Conservation (phyloP, 2,329 filamentous ascomycete species). For the Hymenoscyphus infarciens region DNA sequence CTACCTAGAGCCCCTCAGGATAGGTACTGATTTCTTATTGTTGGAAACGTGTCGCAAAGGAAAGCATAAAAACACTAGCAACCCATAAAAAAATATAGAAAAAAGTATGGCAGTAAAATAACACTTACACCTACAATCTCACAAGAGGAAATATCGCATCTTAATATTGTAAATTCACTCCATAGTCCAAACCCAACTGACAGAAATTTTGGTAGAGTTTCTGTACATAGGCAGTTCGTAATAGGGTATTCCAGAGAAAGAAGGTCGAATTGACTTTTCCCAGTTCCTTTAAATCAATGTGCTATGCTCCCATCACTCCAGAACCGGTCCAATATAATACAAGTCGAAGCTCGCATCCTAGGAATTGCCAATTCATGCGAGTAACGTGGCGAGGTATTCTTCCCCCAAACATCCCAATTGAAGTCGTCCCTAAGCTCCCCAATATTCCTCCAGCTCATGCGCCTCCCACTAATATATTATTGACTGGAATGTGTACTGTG, state of each 20-base stretch:
- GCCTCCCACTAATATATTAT: conserved; percentile 48
- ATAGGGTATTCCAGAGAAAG: conserved; percentile 1
- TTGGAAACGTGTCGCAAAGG: too few relatives aligned
- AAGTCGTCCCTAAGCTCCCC: background rate
- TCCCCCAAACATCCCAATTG: conserved; percentile 3
- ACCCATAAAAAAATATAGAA: background rate
- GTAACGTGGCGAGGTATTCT: background rate
- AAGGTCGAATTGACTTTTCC: conserved; percentile 17
- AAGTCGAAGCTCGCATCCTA: conserved; percentile 14
- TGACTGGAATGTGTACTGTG: conserved; percentile 49
- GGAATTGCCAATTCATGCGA: conserved; percentile 6
- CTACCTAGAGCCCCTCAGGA: too few relatives aligned
- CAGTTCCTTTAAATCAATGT: conserved; percentile 7
- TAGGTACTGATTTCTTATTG: too few relatives aligned
- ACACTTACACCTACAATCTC: background rate
- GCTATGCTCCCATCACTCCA: conserved; percentile 14
- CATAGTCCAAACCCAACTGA: background rate
- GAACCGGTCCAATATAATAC: conserved; percentile 26
- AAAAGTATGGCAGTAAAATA: background rate
- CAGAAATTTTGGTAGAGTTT: background rate
- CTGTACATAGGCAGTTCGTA: background rate
- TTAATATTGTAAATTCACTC: background rate
- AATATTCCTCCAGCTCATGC: conserved; percentile 25
- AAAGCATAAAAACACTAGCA: too few relatives aligned
- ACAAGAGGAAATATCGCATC: background rate